phyloP scores from a whole-genome alignment of 768 basidiomycete genomes.

The Rhizopogon roseolus region DNA sequence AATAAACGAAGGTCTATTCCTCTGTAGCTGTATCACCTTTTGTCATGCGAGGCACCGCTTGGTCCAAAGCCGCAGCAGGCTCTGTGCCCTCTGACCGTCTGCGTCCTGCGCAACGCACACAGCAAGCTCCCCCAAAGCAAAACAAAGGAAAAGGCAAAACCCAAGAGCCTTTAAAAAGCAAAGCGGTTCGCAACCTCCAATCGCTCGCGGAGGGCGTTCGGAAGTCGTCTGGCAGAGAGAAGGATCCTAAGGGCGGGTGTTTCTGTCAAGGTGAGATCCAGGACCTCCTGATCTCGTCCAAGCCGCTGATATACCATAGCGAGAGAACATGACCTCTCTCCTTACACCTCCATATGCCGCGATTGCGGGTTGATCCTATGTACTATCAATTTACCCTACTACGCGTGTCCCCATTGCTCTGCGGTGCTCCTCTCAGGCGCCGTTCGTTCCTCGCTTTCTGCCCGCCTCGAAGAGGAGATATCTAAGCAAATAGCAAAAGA shows the following conservation, averaged over 20 bases:
- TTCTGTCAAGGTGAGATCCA: slow-evolving; percentile 56
- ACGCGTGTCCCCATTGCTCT: slow-evolving; percentile 52
- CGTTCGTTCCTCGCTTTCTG: slow-evolving; percentile 32
- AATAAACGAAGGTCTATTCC: too few species aligned
- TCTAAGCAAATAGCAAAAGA: slow-evolving; percentile 41
- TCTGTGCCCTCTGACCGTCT: slow-evolving; percentile 56
- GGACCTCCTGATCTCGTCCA: neutral
- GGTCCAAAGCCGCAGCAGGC: slow-evolving; percentile 28
- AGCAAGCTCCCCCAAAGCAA: slow-evolving; percentile 14
- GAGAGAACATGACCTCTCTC: slow-evolving; percentile 52
- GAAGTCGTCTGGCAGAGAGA: slow-evolving; percentile 28
- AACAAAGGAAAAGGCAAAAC: slow-evolving; percentile 34
- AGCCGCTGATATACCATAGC: slow-evolving; percentile 30
- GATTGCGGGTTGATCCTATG: slow-evolving; percentile 64
- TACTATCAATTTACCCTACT: slow-evolving; percentile 46
- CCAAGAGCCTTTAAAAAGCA: slow-evolving; percentile 39
- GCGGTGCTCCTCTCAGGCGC: slow-evolving; percentile 31
- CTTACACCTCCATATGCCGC: slow-evolving; percentile 49
- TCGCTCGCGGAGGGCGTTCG: slow-evolving; percentile 36
- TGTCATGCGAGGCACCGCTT: slow-evolving; percentile 4
- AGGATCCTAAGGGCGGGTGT: slow-evolving; percentile 61
- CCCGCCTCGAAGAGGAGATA: slow-evolving; percentile 41
- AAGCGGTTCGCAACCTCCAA: slow-evolving; percentile 44
- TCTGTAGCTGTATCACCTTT: too few species aligned
- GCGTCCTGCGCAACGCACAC: slow-evolving; percentile 9